These are phyloP conservation scores for Camillea tinctor DNA, from an alignment of 2,329 filamentous ascomycete species.

Conservation along the genomic window DNA sequence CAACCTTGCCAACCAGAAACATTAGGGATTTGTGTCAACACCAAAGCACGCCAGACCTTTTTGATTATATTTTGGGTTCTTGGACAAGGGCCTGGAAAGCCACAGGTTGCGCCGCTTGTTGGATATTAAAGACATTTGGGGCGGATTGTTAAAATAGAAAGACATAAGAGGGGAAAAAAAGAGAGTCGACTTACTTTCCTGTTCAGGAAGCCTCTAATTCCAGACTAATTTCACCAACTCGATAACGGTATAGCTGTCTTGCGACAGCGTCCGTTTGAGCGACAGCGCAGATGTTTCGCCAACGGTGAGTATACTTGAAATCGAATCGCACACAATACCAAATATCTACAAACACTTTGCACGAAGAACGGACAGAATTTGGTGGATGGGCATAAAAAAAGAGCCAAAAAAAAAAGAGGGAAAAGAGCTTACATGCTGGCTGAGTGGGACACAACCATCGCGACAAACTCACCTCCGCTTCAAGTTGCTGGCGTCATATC, in stretches of 20 bases:
- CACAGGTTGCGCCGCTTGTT: conserved; percentile 2
- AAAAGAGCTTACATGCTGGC: neutral
- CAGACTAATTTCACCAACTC: conserved; percentile 20
- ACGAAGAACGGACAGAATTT: neutral
- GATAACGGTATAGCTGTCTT: conserved; percentile 26
- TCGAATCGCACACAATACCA: neutral
- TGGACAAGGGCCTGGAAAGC: neutral
- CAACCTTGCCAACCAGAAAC: conserved; percentile 8
- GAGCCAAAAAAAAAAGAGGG: too few relatives aligned
- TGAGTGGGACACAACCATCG: neutral
- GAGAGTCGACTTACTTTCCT: conserved; percentile 1
- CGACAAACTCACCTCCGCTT: neutral
- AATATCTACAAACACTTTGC: neutral
- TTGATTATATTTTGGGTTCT: neutral
- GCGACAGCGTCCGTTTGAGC: conserved; percentile 26
- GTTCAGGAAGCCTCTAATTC: conserved; percentile 7
- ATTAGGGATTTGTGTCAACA: conserved; percentile 12
- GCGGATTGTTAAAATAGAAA: neutral
- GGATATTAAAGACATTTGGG: conserved; percentile 11
- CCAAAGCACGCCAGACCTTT: conserved; percentile 6
- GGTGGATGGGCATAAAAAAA: neutral
- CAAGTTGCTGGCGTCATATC: neutral
- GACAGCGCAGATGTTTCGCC: conserved; percentile 31
- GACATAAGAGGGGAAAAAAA: too few relatives aligned
- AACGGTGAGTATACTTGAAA: conserved; percentile 28